Evolutionary conservation across 2,329 filamentous ascomycete species (phyloP).

Genomic region (Stachybotrys elegans): DNA sequence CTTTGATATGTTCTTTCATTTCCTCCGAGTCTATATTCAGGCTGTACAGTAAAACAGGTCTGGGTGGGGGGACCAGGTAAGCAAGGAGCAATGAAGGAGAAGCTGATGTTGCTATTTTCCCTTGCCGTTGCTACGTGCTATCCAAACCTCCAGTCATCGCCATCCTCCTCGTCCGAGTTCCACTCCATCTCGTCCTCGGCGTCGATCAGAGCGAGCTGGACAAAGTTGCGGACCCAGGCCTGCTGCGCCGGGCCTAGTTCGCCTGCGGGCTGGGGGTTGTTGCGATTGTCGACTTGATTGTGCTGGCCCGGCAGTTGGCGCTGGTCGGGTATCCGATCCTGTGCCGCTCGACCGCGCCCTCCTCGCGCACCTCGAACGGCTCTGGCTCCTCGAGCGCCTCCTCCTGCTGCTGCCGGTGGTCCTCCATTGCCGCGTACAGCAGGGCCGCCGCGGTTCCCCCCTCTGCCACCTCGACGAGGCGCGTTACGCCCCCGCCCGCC

Average conservation of each 20-base stretch:
- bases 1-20: too few species aligned
- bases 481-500: slow-evolving; percentile 18
- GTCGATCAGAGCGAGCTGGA: slow-evolving; percentile 48
- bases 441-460: background rate
- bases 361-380: slow-evolving; percentile 18
- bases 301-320: slow-evolving; percentile 11
- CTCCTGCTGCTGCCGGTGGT: slow-evolving; percentile 14
- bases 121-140: too few species aligned
- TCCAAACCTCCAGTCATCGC: slow-evolving; percentile 12
- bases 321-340: background rate
- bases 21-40: too few species aligned
- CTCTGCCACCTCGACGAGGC: slow-evolving; percentile 4
- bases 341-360: slow-evolving; percentile 17
- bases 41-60: too few species aligned
- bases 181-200: slow-evolving; percentile 45
- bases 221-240: slow-evolving; percentile 51
- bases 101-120: too few species aligned
- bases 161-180: slow-evolving; percentile 30
- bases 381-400: slow-evolving; percentile 15
- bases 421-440: slow-evolving; percentile 8
- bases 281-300: slow-evolving; percentile 4
- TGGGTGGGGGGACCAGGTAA: too few species aligned
- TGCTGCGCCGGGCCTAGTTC: slow-evolving; percentile 41
- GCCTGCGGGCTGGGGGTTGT: slow-evolving; percentile 12
- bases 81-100: background rate